These are phyloP conservation scores for Phytophthora sojae DNA, from an alignment of 352 stramenopile genomes.

Conservation along the genomic window DNA sequence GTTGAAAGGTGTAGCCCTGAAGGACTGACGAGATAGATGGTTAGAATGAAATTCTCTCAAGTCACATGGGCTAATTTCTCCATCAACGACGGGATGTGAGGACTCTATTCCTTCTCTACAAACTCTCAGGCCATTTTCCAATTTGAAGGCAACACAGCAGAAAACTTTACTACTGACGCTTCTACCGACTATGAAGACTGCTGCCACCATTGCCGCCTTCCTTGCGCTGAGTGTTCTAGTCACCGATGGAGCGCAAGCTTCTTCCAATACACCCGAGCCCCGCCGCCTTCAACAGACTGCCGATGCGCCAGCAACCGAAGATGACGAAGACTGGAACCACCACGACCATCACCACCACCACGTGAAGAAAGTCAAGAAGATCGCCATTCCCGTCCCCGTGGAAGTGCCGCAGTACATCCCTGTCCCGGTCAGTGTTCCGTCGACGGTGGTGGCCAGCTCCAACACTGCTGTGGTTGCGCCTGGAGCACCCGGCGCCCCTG, in stretches of 20 bases:
- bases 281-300: conserved; percentile 14
- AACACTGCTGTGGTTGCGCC: conserved; percentile 29
- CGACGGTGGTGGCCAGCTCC: conserved; percentile 32
- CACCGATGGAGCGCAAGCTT: conserved; percentile 6
- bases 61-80: too few species aligned
- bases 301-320: conserved; percentile 14
- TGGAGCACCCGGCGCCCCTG: conserved; percentile 13
- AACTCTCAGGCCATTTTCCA: neutral
- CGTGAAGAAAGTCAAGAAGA: conserved; percentile 46
- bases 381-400: conserved; percentile 39
- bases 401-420: conserved; percentile 39
- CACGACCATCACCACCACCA: conserved; percentile 18
- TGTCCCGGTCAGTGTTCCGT: conserved; percentile 30
- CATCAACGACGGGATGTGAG: neutral
- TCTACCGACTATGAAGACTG: conserved; percentile 20
- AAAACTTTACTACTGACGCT: neutral
- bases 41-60: neutral
- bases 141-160: conserved; percentile 9
- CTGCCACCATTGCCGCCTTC: conserved; percentile 18
- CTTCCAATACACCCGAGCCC: conserved; percentile 7
- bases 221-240: conserved; percentile 22
- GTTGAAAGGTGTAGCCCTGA: neutral
- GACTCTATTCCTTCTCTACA: neutral
- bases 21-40: neutral
- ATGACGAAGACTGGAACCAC: conserved; percentile 24